Evolutionary conservation across 345 rosid genomes (phyloP).

Genomic region (Passiflora organensis): DNA sequence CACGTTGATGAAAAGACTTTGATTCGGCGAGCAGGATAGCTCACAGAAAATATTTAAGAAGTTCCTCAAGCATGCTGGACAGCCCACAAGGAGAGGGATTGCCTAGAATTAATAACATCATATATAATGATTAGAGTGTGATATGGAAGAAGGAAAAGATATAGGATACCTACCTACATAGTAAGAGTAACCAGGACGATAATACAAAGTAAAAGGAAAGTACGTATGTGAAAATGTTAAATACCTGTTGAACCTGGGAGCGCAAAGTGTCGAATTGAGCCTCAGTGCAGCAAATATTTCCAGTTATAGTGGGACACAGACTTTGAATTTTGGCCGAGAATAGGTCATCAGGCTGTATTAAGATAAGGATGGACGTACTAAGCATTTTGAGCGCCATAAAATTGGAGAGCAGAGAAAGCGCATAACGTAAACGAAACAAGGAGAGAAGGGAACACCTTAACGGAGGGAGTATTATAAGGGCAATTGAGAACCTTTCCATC

Average conservation of each 20-base stretch:
- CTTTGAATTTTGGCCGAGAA: conserved; percentile 26
- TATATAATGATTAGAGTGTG: too few relatives aligned
- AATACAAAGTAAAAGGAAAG: background rate
- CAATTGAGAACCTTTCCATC: conserved; percentile 27
- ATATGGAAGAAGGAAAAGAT: background rate
- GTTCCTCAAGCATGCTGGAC: conserved; percentile 31
- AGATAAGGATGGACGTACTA: background rate
- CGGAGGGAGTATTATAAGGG: conserved; percentile 21
- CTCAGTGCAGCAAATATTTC: conserved; percentile 26
- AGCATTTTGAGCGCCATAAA: background rate
- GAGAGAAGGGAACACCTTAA: conserved; percentile 8
- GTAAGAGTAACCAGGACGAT: too few relatives aligned
- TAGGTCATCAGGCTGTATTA: conserved; percentile 12
- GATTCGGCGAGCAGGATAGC: conserved; percentile 23
- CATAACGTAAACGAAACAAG: background rate
- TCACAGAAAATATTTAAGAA: conserved; percentile 26
- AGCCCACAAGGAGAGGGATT: conserved; percentile 27
- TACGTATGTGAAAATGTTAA: background rate
- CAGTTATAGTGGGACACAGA: conserved; percentile 22
- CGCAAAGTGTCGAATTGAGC: conserved; percentile 25
- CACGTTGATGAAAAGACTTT: conserved; percentile 28
- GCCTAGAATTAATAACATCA: conserved; percentile 17
- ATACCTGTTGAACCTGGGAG: conserved; percentile 25
- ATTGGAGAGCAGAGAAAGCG: background rate
- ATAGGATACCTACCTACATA: too few relatives aligned